Base-by-base conservation (phyloP, 1,284 basidiomycete genomes). In the Cryptococcus sp. region DNA sequence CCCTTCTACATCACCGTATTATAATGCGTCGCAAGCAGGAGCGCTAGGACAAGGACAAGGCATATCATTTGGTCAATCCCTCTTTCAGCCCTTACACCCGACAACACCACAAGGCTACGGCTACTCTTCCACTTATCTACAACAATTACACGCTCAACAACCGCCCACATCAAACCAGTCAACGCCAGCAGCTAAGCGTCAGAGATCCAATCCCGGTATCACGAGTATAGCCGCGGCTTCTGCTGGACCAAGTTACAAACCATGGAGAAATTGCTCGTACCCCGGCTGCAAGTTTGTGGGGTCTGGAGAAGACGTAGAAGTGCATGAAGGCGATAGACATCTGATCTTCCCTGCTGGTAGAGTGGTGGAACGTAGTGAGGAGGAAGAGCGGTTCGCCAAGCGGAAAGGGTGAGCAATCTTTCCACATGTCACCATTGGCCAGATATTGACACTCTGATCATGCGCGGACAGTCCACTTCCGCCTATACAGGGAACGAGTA, bases 271-370 rank as follows among this genome's bases (percentile, higher is more conserved):
- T 53, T 95, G 92, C 76, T 83, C 83, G 1, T 81, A 87, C 60
- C 81, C 81, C 39, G 84, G 84, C 16, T 95, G 92, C 74, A 72
- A 76, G 8, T 96, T 91, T 69, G 81, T 81, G 26, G 91, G 90
- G 23, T 86, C 89, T 7, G 80, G 81, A 41, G 89, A 89, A 68
- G 81, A 85, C 26, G 85, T 94, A 5, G 87, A 91, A 72, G 82
- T 83, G 20, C 93, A 95, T 73, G 89, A 88, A 84, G 93, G 92
- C 85, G 93, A 95, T 72, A 81, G 91, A 20, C 93, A 94, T 76
- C 80, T 94, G 50, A 87, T 93, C 50, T 93, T 86, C 66, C 88
- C 89, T 17, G 82, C 83, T 45, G 87, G 69, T 3, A 55, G 57
- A 20, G 43, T 51, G 26, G 56, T 67, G 23, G 69, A 74, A 59